Evolutionary conservation across 306 rosid species (phyloP).

Genomic region (Quercus ilex): DNA sequence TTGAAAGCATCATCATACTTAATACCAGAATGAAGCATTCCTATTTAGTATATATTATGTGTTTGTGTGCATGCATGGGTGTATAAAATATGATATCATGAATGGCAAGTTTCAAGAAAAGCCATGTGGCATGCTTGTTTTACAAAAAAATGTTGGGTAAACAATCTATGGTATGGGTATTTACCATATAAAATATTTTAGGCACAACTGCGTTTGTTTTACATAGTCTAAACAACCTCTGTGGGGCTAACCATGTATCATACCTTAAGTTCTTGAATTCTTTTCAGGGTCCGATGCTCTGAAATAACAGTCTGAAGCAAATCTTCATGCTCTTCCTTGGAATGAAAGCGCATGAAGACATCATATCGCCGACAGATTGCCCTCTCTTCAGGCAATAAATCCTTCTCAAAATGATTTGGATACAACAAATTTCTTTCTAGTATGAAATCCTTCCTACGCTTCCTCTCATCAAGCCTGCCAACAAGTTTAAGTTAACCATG

Average conservation of each 20-base stretch:
- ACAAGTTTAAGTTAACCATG: constrained; percentile 7
- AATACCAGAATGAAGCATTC: not conserved
- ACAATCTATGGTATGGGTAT: too few species aligned
- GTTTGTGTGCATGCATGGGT: not conserved
- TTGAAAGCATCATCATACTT: not conserved
- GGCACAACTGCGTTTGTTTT: not conserved
- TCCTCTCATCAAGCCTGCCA: constrained; percentile 94
- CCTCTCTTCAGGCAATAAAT: constrained; percentile 72
- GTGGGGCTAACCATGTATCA: constrained; percentile 21
- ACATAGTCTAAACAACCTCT: not conserved
- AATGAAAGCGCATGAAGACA: constrained; percentile 81
- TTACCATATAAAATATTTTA: not conserved
- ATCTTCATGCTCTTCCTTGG: constrained; percentile 84
- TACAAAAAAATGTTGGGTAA: not conserved
- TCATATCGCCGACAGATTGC: constrained; percentile 67
- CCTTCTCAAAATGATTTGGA: constrained; percentile 78
- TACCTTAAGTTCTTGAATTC: constrained; percentile 89
- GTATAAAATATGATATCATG: not conserved
- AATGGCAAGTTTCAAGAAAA: not conserved
- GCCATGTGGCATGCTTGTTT: not conserved
- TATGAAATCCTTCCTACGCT: constrained; percentile 85
- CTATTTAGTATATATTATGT: not conserved
- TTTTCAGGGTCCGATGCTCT: constrained; percentile 63
- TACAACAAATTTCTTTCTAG: constrained; percentile 74
- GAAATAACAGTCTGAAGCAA: constrained; percentile 53